Evolutionary conservation across 148 eudicot species (phyloP).

Genomic region (Silene latifolia): DNA sequence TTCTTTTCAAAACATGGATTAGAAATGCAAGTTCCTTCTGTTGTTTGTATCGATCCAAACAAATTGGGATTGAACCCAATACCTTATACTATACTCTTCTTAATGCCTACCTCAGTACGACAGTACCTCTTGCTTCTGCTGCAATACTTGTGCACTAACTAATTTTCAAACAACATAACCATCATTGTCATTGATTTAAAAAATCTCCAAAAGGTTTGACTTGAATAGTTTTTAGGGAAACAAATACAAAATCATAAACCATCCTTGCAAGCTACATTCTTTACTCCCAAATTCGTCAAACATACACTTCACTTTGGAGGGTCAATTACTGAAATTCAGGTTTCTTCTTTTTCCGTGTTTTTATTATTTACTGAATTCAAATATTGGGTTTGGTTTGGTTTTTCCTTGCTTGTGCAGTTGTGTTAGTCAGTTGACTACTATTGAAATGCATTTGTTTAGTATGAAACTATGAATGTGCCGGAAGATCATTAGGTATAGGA

Average conservation of each 20-base stretch:
- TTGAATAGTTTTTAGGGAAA: background rate
- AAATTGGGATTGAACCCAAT: too few relatives aligned
- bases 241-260: background rate
- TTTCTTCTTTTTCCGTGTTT: constrained; percentile 1
- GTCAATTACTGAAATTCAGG: background rate
- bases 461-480: too few relatives aligned
- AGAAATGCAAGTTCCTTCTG: background rate
- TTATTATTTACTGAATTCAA: too few relatives aligned
- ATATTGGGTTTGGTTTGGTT: too few relatives aligned
- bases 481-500: background rate
- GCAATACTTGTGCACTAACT: background rate
- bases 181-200: background rate
- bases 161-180: background rate
- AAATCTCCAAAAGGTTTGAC: background rate
- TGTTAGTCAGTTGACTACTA: too few relatives aligned
- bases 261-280: background rate
- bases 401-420: too few relatives aligned
- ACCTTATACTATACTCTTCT: background rate
- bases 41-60: background rate
- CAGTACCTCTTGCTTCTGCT: background rate
- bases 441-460: too few relatives aligned
- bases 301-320: background rate
- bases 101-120: background rate
- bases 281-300: background rate
- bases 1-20: too few relatives aligned